Evolutionary conservation across 164 flowering plant genomes (phyloP), one percentile per base, ranked within the genome.

Genomic region (Magnolia sinica): DNA sequence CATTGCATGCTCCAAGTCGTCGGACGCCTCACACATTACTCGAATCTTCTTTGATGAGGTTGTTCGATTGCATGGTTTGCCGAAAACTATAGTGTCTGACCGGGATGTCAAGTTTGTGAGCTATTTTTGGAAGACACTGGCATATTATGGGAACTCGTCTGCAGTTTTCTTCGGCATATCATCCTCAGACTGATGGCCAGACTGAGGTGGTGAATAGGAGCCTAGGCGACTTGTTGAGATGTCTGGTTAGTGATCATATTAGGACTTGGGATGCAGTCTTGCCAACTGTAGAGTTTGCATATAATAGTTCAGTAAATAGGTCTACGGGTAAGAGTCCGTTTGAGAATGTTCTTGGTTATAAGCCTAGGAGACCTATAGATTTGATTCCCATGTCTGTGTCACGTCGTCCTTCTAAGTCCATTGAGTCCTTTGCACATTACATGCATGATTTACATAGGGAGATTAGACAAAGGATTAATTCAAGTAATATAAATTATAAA

Each of bases 101-200:
- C 10, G 75, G 10, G 66, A 29, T 0, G 14, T 9, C 10, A 73
- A 61, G 27, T 73, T 73, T 27, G 18, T 23, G 18, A 49, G 14
- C 67, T 49, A 55, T 7, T 73, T 73, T 61, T 71, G 74, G 68
- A 52, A 18, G 14, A 73, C 19, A 5, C 31, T 73, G 0, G 49
- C 45, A 18, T 0, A 9, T 8, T 7, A 5, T 31, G 7, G 45
- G 51, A 13, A 58, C 51, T 5, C 14, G 14, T 7, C 27, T 73
- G 4, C 11, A 66, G 14, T 50, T 37, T 18, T 8, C 51, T 50
- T 49, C 24, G 13, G 5, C 45, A 8, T 29, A 24, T 9, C 24
- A 72, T 72, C 63, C 74, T 5, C 18, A 2, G 52, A 72, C 63
- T 7, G 74, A 72, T 51, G 64, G 65, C n/a, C 64, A 72, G 24